phyloP scores from a whole-genome alignment of 169 alveolate genomes.

The Plasmodium sp. region DNA sequence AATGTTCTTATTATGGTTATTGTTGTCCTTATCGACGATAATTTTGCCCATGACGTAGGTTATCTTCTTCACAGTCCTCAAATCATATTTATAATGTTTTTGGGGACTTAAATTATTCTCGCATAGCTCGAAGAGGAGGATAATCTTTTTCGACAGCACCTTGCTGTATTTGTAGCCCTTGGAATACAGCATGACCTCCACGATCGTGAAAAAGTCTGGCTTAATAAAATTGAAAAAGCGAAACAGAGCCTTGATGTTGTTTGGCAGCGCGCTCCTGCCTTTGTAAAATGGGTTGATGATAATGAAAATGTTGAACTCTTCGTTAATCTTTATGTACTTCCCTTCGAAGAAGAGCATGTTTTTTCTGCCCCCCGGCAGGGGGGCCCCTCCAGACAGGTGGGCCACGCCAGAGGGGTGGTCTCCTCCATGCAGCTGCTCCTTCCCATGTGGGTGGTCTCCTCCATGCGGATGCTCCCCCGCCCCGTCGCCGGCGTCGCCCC shows the following conservation, averaged over 20 bases:
- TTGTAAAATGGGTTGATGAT: slow-evolving; percentile 99
- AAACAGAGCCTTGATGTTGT: slow-evolving; percentile 94
- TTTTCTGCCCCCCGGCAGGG: slow-evolving; percentile 79
- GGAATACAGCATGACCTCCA: slow-evolving; percentile 95
- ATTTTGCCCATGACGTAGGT: slow-evolving; percentile 93
- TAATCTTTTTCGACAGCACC: slow-evolving; percentile 93
- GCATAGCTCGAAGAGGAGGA: slow-evolving; percentile 95
- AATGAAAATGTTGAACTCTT: slow-evolving; percentile 96
- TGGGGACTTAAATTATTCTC: slow-evolving; percentile 92
- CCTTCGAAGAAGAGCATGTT: slow-evolving; percentile 86
- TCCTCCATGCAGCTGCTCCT: neutral
- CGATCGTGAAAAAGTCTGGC: slow-evolving; percentile 92
- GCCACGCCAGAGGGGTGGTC: neutral
- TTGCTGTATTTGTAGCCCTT: slow-evolving; percentile 96
- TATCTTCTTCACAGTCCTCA: slow-evolving; percentile 96
- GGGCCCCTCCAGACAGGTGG: neutral
- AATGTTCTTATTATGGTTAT: slow-evolving; percentile 4
- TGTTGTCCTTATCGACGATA: slow-evolving; percentile 5
- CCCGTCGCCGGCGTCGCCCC: neutral
- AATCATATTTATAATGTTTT: slow-evolving; percentile 98
- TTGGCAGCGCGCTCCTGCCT: slow-evolving; percentile 97
- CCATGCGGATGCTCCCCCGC: neutral
- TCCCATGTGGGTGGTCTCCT: neutral
- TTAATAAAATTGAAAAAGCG: slow-evolving; percentile 93
- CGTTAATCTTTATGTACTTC: slow-evolving; percentile 92